Base-by-base conservation (phyloP, 352 stramenopile species). In the Phytophthora nicotianae region DNA sequence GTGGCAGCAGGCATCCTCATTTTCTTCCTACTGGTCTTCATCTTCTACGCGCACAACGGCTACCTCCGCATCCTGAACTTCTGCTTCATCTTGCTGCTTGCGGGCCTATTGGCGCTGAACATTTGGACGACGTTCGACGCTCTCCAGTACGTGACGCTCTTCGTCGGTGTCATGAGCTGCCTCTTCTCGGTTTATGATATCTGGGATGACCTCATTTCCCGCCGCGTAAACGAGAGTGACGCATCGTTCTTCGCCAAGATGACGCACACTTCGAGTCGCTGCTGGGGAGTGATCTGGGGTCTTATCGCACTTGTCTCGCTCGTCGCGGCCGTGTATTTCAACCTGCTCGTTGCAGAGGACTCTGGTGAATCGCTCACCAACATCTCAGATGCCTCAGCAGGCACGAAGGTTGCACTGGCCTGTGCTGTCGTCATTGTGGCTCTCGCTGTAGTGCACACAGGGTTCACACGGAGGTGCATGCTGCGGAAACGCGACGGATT, bases 171-270 rank as follows among this genome's bases (percentile, higher is more conserved):
- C 76, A 97, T 97, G 89, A 95, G 86, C 78, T 94, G 89, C 53
- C 81, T 95, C 54, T 97, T 96, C 66, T 94, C 87, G 21, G 87
- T 97, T 58, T 97, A 97, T 65, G 89, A 97, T 66, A 96, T 96
- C 48, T 96, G 84, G 77, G 89, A 97, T 70, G 89, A 97, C 60
- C 83, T 97, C 65, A 95, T 97, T 73, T 91, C 84, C 35, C 86
- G 89, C 19, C 83, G 89, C 33, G 78, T 95, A 16, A 93, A 96
- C 61, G 86, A 93, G 46, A 96, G 86, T 50, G 89, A 97, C 53
- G 89, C 89, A 7, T 93, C 88, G 0, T 74, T 95, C 7, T 97
- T 97, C 50, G 87, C 89, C 58, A 93, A 96, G 60, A 87, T 97
- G 79, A 96, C 88, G 32, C 87, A 97, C 69, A 97, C 89, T 23